Base-by-base conservation (phyloP, 768 basidiomycete species). In the Rhodosporidiobolus odoratus region DNA sequence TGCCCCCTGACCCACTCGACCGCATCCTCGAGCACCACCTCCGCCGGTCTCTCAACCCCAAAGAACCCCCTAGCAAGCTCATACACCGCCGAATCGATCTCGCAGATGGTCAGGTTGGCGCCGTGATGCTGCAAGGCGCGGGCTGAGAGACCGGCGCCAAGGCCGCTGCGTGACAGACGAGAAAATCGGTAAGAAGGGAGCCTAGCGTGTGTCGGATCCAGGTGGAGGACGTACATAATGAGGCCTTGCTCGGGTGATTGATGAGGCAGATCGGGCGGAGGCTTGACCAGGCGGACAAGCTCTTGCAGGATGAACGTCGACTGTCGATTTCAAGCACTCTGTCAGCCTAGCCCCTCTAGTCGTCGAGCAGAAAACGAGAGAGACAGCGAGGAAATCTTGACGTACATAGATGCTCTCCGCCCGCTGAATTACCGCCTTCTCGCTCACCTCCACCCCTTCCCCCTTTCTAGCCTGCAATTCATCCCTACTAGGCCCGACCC, bases 11-110 rank as follows among this genome's bases (percentile, higher is more conserved):
- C 84, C 86, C 89, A 92, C 19, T 75, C 70, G 37, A 88, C 84
- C 9, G 91, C 94, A 75, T 96, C 92, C 76, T 88, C 82, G 37
- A 96, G 78, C 78, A 88, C 88, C 4, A 93, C 62, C 27, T 83
- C 85, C 21, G 79, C 82, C 4, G 84, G 78, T 68, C 87, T 83
- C 19, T 86, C 84, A n/a, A 97, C 82, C 12, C 86, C 89, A 72
- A 98, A 96, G 80, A 85, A 94, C 40, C 79, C 81, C 35, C 85
- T 84, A 23, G 94, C 92, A 35, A 89, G 91, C 21, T 85, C 81
- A 78, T 94, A 93, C 30, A 98, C 93, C 2, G 86, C 88, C 43
- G 91, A 90, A 78, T 97, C 95, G 69, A 95, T 90, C 79, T 98
- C 95, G n/a, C 94, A 85, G 58, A 95, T 85, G 2, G 92, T 91